These are phyloP conservation scores for Suillus spraguei DNA, from an alignment of 768 basidiomycete species.

Conservation along the genomic window DNA sequence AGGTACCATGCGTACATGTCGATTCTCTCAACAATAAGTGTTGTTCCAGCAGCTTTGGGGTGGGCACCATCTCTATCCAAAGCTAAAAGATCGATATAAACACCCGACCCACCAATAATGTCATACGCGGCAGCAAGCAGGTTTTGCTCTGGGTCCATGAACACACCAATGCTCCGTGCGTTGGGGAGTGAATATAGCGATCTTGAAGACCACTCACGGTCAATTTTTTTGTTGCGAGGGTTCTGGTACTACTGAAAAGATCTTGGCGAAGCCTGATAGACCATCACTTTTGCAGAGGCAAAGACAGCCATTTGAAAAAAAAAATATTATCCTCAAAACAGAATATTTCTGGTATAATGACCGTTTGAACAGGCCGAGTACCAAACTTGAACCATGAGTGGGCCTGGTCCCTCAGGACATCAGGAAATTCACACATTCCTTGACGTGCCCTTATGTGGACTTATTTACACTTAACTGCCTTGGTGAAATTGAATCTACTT, in stretches of 20 bases:
- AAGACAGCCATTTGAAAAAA: not conserved
- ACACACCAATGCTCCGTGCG: not conserved
- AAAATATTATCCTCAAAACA: not conserved
- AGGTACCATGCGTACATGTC: too few species aligned
- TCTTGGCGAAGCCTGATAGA: not conserved
- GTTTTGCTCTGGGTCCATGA: slow-evolving; percentile 1
- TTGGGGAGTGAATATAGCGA: not conserved
- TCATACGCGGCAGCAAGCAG: not conserved
- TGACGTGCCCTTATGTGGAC: too few species aligned
- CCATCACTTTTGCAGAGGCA: not conserved
- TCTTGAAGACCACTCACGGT: not conserved
- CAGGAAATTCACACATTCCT: too few species aligned
- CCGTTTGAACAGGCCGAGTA: not conserved
- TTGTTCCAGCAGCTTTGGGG: not conserved
- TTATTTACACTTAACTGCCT: too few species aligned
- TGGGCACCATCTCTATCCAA: not conserved
- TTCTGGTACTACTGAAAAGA: not conserved
- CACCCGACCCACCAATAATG: not conserved
- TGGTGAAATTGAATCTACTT: too few species aligned
- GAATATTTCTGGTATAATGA: not conserved
- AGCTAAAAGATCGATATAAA: not conserved
- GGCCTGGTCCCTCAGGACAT: not conserved
- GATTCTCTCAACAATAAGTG: too few species aligned
- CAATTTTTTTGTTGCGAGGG: not conserved
- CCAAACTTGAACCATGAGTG: not conserved